Conservation (phyloP, 2,329 filamentous ascomycete genomes). For the Phaeophleospora eucalypticola region DNA sequence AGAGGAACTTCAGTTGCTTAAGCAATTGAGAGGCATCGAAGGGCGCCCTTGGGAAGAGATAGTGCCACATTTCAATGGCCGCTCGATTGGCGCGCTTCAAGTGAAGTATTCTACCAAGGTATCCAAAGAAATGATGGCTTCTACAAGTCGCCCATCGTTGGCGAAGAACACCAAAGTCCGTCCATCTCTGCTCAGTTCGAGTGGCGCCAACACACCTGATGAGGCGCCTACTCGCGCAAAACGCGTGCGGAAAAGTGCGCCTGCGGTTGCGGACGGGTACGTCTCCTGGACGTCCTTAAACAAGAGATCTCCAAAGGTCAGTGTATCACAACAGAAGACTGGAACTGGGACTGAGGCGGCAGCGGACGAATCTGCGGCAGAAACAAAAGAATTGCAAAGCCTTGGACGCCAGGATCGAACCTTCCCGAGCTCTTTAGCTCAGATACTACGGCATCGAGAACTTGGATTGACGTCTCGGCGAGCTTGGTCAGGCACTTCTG, state of each 20-base stretch:
- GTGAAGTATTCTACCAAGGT: conserved; percentile 24
- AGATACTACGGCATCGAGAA: conserved; percentile 27
- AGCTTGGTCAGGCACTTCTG: conserved; percentile 15
- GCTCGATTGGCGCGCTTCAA: conserved; percentile 29
- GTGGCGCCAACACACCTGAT: background rate
- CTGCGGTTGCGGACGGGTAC: conserved; percentile 14
- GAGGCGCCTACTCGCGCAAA: background rate
- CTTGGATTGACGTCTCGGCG: conserved; percentile 19
- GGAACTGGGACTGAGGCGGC: no score
- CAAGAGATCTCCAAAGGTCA: no score
- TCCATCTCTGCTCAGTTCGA: background rate
- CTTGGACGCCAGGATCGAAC: conserved; percentile 13
- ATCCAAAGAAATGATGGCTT: background rate
- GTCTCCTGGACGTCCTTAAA: conserved; percentile 23
- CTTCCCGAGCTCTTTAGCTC: conserved; percentile 17
- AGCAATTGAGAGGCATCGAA: conserved; percentile 41
- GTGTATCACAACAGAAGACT: no score
- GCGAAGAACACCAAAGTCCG: background rate
- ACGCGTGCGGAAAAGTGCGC: background rate
- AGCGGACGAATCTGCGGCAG: no score
- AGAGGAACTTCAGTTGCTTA: conserved; percentile 34
- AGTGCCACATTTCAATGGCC: conserved; percentile 30
- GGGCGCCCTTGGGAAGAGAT: conserved; percentile 36
- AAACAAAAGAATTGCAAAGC: background rate
- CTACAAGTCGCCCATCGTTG: background rate